A percentile compares a stretch with the other conserved stretches of the same genome.
These are phyloP conservation scores for Pseudohyphozyma bogoriensis DNA, from an alignment of 768 basidiomycete species.

Conservation along the genomic window DNA sequence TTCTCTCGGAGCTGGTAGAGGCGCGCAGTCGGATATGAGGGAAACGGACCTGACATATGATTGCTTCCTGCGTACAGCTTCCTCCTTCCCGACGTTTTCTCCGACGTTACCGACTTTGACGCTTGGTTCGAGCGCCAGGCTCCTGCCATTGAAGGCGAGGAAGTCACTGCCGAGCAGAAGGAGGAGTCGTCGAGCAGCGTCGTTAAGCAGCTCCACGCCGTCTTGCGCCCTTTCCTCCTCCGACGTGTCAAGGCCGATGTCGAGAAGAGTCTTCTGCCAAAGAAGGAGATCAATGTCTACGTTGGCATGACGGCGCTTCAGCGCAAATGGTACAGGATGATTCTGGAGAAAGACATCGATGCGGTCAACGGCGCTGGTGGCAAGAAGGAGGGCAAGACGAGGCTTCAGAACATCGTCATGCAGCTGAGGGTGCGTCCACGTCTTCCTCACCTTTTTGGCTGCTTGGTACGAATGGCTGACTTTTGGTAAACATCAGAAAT, in stretches of 20 bases:
- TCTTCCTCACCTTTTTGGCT: slow-evolving; percentile 79
- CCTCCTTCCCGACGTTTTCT: slow-evolving; percentile 93
- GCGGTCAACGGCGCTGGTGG: slow-evolving; percentile 94
- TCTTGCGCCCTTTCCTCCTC: slow-evolving; percentile 85
- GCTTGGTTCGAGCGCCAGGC: slow-evolving; percentile 70
- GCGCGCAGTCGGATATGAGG: not conserved
- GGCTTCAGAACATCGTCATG: slow-evolving; percentile 99
- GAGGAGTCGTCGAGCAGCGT: slow-evolving; percentile 67
- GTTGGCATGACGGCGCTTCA: slow-evolving; percentile 97
- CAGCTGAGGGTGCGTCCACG: slow-evolving; percentile 60
- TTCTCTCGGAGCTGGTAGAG: not conserved
- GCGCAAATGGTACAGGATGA: slow-evolving; percentile 90
- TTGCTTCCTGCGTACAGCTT: slow-evolving; percentile 54
- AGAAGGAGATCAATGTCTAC: slow-evolving; percentile 98
- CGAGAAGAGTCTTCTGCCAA: slow-evolving; percentile 88
- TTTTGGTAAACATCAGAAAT: slow-evolving; percentile 40
- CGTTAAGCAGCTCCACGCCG: slow-evolving; percentile 94
- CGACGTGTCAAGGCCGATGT: slow-evolving; percentile 92
- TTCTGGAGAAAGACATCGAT: slow-evolving; percentile 96
- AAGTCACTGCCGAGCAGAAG: slow-evolving; percentile 46
- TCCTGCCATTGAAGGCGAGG: slow-evolving; percentile 7
- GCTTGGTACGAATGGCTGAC: not conserved
- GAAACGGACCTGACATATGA: not conserved
- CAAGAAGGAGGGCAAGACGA: slow-evolving; percentile 97
- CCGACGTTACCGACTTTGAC: slow-evolving; percentile 80